Base-by-base conservation (phyloP, 2,329 filamentous ascomycete genomes). In the Sporothrix mexicana region DNA sequence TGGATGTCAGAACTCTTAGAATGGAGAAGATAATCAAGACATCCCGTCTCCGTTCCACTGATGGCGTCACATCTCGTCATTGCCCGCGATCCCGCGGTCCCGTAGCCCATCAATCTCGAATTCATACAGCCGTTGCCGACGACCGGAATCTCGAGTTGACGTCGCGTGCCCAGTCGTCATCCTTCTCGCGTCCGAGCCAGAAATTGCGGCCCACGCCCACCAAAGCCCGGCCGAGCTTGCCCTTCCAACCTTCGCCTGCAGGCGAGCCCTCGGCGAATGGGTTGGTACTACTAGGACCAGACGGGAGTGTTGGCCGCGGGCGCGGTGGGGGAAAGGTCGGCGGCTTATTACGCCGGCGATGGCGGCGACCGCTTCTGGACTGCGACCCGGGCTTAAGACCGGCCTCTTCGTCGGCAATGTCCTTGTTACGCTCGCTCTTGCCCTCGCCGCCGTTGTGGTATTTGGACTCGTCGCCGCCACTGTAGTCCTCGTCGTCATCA, bases 161-260 rank as follows among this genome's bases (percentile, higher is more conserved):
- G 10, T 86, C 87, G 64, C 87, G 85, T 78, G 91, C 87, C 93
- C 93, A 96, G 74, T 90, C 89, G 67, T 90, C 87, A 75, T 89
- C 85, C 88, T 82, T 71, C 88, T 74, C 70, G 13, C 77, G 88
- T 74, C 92, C 92, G 17, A 97, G 84, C 94, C 95, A 98, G 83
- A 97, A 98, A 73, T 86, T 86, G 76, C 88, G 88, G 53, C 92
- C 92, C 30, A 93, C 85, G 10, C 86, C 87, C 41, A 97, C 86
- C 92, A 98, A 93, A 45, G 88, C 79, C 69, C 95, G 87, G n/a
- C 94, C 95, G 12, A 97, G 78, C 77, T 89, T 90, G 47, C 94
- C 95, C 80, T 87, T 88, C 88, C 92, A 94, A 20, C 94, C 94
- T 74, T 92, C 87, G 12, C 94, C 93, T 72, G 93, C 90, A n/a